A percentile compares a stretch with the other conserved stretches of the same genome.
Evolutionary conservation across 2,329 filamentous ascomycete species (phyloP).

Genomic region (Cephalotrichum gorgonifer): DNA sequence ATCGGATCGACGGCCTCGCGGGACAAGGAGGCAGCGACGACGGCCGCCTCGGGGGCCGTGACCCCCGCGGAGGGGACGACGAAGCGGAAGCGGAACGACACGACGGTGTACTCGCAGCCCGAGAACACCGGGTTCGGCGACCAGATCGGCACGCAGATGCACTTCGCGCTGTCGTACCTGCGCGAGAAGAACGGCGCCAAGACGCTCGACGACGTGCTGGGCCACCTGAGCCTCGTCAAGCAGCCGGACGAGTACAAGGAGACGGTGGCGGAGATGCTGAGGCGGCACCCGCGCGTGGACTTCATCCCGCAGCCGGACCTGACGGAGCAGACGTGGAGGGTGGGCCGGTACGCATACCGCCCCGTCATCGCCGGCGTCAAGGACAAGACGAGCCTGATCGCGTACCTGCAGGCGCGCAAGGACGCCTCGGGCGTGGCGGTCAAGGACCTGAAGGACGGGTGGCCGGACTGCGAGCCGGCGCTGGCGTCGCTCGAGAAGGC

Average conservation of each 20-base stretch:
- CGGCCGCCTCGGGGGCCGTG: slow-evolving; percentile 34
- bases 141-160: slow-evolving; percentile 78
- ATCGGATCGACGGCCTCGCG: slow-evolving; percentile 36
- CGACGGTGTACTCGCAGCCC: slow-evolving; percentile 64
- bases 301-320: slow-evolving; percentile 47
- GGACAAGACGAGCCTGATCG: slow-evolving; percentile 65
- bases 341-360: slow-evolving; percentile 70
- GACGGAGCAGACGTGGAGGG: slow-evolving; percentile 55
- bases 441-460: slow-evolving; percentile 91
- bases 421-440: slow-evolving; percentile 75
- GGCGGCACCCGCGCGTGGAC: slow-evolving; percentile 49
- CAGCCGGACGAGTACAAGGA: slow-evolving; percentile 51
- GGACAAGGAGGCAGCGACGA: slow-evolving; percentile 33
- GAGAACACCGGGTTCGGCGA: slow-evolving; percentile 64
- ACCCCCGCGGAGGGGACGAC: too few species aligned
- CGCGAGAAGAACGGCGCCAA: slow-evolving; percentile 61
- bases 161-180: slow-evolving; percentile 77
- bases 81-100: slow-evolving; percentile 49
- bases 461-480: slow-evolving; percentile 72
- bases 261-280: slow-evolving; percentile 57
- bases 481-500: slow-evolving; percentile 69
- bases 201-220: slow-evolving; percentile 65
- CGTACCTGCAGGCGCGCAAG: slow-evolving; percentile 69
- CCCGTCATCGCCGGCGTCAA: slow-evolving; percentile 74
- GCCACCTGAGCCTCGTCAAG: slow-evolving; percentile 64